phyloP scores from a whole-genome alignment of 441 rosid species.

The Croton laevigatus region DNA sequence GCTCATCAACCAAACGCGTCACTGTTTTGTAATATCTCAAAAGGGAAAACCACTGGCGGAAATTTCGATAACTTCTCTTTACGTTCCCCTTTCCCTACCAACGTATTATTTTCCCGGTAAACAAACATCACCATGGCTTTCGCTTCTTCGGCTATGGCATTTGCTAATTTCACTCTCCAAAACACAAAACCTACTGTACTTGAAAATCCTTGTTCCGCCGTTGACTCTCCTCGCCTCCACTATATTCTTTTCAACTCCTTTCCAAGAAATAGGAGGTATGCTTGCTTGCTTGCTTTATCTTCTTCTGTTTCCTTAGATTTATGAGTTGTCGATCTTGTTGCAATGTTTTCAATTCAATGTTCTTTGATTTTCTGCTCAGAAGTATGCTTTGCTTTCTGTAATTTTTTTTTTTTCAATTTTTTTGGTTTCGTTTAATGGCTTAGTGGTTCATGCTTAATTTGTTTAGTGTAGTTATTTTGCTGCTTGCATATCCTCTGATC shows the following conservation, averaged over 20 bases:
- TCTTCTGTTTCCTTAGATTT: too few relatives aligned
- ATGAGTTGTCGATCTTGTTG: too few relatives aligned
- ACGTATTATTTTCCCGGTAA: too few relatives aligned
- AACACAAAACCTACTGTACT: constrained; percentile 30
- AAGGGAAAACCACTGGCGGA: not conserved
- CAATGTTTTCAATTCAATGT: too few relatives aligned
- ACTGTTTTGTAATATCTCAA: not conserved
- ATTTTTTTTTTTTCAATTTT: too few relatives aligned
- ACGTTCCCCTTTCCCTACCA: constrained; percentile 4
- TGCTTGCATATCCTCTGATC: constrained; percentile 7
- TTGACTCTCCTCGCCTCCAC: constrained; percentile 27
- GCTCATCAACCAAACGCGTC: not conserved
- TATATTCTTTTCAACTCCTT: constrained; percentile 22
- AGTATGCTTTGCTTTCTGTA: too few relatives aligned
- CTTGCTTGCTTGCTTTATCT: not conserved
- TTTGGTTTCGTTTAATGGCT: too few relatives aligned
- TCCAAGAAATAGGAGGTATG: constrained; percentile 34
- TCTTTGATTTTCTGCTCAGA: too few relatives aligned
- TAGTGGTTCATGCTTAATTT: too few relatives aligned
- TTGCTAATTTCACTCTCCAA: constrained; percentile 38
- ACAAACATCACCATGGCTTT: constrained; percentile 41
- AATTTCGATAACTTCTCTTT: constrained; percentile 1
- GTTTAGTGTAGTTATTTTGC: too few relatives aligned
- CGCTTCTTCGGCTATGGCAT: constrained; percentile 67
- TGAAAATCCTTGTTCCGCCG: constrained; percentile 29